Base-by-base conservation (phyloP, 805 yeast species). In the Helenozyma baotianmanensis region DNA sequence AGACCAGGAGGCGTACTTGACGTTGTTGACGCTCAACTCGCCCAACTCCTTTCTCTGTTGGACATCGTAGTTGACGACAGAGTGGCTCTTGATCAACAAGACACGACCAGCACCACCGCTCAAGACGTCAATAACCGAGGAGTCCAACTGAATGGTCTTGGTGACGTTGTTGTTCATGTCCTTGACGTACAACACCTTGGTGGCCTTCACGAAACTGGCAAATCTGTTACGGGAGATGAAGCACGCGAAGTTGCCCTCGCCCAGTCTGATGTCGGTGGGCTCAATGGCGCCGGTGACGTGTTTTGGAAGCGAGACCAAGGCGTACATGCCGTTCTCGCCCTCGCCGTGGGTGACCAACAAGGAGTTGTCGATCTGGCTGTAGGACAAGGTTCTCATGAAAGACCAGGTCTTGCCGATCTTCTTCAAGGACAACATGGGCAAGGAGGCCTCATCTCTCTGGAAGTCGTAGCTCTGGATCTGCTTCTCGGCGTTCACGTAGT, bases 171-270 rank as follows among this genome's bases (percentile, higher is more conserved):
- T 86, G 46, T 74, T 78, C 54, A 89, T 70, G 56, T 89, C 96
- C 58, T 83, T 82, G 33, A 92, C 82, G 46, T 83, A 85, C 47
- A 92, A 71, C n/a, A 76, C 64, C 48, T 78, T 78, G 11, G 78
- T 55, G 9, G 76, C 51, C 53, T 78, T 81, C 36, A 76, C 66
- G 56, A 82, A 85, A 21, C 84, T 85, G 36, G 85, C 94, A 61
- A 87, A 92, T 62, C 98, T 74, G 65, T 92, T 92, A 58, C 98
- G 82, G 10, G 97, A 88, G 48, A 94, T 87, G 58, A 92, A 92
- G 40, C 82, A 70, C 11, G 97, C 98, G 58, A 77, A 78, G 51
- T 76, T 78, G 23, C 92, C 96, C 35, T 78, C 76, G 32, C 96
- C 97, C 50, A 76, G 78, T 39, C 82, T 68, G 30, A 82, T 68